Conservation (phyloP, 2,329 filamentous ascomycete genomes). For the Tolypocladium nubicola region DNA sequence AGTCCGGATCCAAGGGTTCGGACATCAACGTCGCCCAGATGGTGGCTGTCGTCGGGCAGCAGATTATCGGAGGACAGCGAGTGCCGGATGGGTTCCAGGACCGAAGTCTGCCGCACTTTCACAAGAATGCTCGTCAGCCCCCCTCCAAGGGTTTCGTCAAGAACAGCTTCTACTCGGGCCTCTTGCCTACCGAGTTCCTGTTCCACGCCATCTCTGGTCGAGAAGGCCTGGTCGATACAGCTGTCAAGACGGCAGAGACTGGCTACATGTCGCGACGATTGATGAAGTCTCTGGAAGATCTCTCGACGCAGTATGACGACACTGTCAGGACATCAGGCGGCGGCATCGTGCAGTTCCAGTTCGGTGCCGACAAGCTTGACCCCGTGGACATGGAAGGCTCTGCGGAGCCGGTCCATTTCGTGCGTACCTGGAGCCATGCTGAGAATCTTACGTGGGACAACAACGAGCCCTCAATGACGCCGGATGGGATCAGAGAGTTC, state of each 20-base stretch:
- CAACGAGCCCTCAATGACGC: conserved; percentile 59
- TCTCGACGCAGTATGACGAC: conserved; percentile 87
- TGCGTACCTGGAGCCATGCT: conserved; percentile 77
- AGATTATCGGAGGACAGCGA: conserved; percentile 90
- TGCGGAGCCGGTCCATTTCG: conserved; percentile 85
- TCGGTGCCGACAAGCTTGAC: conserved; percentile 90
- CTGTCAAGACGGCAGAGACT: conserved; percentile 97
- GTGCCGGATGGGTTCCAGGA: conserved; percentile 96
- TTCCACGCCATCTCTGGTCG: conserved; percentile 98
- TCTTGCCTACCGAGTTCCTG: conserved; percentile 85
- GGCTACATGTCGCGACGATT: conserved; percentile 97
- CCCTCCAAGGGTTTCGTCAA: conserved; percentile 92
- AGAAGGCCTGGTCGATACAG: conserved; percentile 97
- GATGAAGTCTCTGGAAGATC: conserved; percentile 96
- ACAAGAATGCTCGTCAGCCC: conserved; percentile 85
- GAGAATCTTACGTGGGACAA: conserved; percentile 73
- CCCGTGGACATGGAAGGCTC: conserved; percentile 96
- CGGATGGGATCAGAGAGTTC: conserved; percentile 59
- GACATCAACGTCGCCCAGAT: conserved; percentile 98
- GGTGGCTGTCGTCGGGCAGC: conserved; percentile 93
- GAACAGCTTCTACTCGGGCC: conserved; percentile 93
- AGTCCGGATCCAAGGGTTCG: conserved; percentile 92
- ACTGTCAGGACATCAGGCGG: conserved; percentile 87
- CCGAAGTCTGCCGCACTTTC: conserved; percentile 86
- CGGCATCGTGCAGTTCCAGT: conserved; percentile 91